phyloP scores from a whole-genome alignment of 2,329 filamentous ascomycete genomes.

The Aspergillus proliferans region DNA sequence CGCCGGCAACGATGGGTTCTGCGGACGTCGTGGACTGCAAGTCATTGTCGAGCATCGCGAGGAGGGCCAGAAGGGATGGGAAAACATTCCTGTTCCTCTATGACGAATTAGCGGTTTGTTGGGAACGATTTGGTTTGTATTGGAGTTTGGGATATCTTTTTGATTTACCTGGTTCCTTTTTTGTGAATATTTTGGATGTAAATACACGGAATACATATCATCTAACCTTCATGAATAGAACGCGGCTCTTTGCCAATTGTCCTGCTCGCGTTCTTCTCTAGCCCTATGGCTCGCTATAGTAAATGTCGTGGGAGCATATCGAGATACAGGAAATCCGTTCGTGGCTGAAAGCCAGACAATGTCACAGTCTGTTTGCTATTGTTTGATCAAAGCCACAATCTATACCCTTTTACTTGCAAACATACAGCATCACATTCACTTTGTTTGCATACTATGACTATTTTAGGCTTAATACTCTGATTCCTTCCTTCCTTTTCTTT shows the following conservation, averaged over 20 bases:
- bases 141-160: background rate
- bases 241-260: too few species aligned
- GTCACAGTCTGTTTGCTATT: background rate
- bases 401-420: background rate
- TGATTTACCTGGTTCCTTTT: background rate
- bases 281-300: too few species aligned
- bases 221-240: too few species aligned
- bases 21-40: constrained; percentile 38
- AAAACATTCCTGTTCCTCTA: constrained; percentile 36
- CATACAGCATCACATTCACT: background rate
- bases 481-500: background rate
- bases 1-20: constrained; percentile 41
- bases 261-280: too few species aligned
- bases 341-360: background rate
- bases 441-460: background rate
- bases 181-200: too few species aligned
- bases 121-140: background rate
- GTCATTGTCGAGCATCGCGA: constrained; percentile 39
- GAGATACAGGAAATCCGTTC: too few species aligned
- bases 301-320: too few species aligned
- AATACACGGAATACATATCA: too few species aligned
- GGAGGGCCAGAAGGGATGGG: constrained; percentile 41
- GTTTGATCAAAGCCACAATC: background rate
- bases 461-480: background rate
- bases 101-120: constrained; percentile 3